Percentiles rank a stretch among this genome's conserved stretches.
These are phyloP conservation scores for Microbotryum lychnidis-dioicae DNA, from an alignment of 1,284 basidiomycete genomes.

Conservation along the genomic window DNA sequence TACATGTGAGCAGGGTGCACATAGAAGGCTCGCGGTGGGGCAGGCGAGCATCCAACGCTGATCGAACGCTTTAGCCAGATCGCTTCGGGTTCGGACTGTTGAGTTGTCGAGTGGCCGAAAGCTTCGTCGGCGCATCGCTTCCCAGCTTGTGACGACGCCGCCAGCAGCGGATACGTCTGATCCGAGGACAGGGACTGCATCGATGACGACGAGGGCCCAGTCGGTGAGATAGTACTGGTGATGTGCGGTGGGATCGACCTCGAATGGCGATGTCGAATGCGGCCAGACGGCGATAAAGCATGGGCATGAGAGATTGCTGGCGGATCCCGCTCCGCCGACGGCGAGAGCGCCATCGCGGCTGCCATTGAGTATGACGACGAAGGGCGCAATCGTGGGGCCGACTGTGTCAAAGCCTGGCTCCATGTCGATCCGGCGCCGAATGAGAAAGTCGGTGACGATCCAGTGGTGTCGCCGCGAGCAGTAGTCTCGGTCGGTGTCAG, in stretches of 20 bases:
- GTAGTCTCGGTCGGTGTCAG: too few species aligned
- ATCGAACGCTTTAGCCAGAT: constrained; percentile 1
- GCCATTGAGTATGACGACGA: too few species aligned
- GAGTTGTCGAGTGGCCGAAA: not conserved
- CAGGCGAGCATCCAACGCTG: not conserved
- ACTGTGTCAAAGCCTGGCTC: too few species aligned
- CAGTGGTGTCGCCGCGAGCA: too few species aligned
- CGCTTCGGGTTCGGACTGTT: not conserved
- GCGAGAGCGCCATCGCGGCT: too few species aligned
- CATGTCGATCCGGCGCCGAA: too few species aligned
- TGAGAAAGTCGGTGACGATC: too few species aligned
- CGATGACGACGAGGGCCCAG: not conserved
- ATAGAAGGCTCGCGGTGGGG: not conserved
- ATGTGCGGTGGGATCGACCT: not conserved
- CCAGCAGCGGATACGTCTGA: not conserved
- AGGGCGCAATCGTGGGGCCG: too few species aligned
- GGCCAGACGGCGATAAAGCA: too few species aligned
- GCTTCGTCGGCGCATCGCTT: constrained; percentile 8
- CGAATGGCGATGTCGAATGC: not conserved
- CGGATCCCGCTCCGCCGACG: too few species aligned
- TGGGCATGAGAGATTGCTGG: too few species aligned
- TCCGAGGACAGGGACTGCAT: not conserved
- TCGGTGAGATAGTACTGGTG: not conserved
- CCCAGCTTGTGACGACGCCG: not conserved
- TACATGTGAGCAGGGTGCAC: not conserved